phyloP scores from a whole-genome alignment of 73 alveolate genomes.

The Tetrahymena elliotti region DNA sequence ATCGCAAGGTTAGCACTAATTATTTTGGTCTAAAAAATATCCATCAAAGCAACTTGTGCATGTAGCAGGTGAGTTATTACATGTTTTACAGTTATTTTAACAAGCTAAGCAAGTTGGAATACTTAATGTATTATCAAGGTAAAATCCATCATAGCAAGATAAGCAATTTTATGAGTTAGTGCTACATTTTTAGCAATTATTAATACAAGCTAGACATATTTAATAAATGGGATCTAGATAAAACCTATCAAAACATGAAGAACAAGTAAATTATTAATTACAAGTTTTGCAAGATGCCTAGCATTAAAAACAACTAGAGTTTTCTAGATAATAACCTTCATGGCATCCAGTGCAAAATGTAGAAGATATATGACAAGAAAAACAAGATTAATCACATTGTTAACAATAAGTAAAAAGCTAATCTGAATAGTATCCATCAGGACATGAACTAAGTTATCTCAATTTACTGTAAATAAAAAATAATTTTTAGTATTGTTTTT shows the following conservation, averaged over 20 bases:
- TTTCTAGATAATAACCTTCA: background rate
- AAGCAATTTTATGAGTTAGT: background rate
- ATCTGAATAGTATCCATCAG: background rate
- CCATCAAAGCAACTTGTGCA: background rate
- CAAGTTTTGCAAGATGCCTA: background rate
- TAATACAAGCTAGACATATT: background rate
- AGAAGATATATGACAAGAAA: background rate
- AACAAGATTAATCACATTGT: background rate
- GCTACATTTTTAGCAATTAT: background rate
- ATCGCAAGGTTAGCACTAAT: background rate
- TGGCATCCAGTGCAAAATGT: background rate
- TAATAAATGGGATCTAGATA: background rate
- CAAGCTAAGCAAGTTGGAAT: background rate
- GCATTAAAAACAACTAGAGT: background rate
- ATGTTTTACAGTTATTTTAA: background rate
- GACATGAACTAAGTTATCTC: background rate
- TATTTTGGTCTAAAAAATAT: background rate
- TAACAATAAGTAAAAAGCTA: background rate
- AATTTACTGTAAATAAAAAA: too few relatives aligned
- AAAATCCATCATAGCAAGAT: background rate
- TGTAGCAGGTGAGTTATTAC: background rate
- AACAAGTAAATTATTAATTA: background rate
- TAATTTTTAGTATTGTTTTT: too few relatives aligned
- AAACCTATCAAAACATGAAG: background rate
- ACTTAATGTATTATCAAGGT: background rate